A percentile compares a stretch with the other conserved stretches of the same genome.
phyloP scores from a whole-genome alignment of 495 filamentous ascomycete genomes.

The Hapsidospora chrysogenum region DNA sequence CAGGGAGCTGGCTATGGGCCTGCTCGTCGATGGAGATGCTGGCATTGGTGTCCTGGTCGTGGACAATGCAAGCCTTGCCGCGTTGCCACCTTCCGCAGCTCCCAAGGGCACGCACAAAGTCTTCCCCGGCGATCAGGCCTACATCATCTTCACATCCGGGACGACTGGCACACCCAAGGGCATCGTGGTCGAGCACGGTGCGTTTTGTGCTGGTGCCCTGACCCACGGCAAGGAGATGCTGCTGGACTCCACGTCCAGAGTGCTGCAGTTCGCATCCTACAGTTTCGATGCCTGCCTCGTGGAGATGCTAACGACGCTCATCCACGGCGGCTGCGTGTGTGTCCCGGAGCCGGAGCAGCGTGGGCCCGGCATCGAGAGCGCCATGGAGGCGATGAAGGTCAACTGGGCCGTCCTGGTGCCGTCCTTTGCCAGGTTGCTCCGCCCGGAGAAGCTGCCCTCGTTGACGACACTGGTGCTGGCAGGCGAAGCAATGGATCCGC shows the following conservation, averaged over 20 bases:
- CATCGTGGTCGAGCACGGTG: conserved; percentile 9
- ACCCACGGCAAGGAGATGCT: conserved; percentile 4
- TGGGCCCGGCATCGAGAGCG: conserved; percentile 7
- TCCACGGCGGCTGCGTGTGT: conserved; percentile 39
- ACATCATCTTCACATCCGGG: conserved; percentile 14
- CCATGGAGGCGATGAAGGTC: conserved; percentile 9
- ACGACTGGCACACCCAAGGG: conserved; percentile 13
- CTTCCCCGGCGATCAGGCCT: too few relatives aligned
- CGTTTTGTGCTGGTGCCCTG: conserved; percentile 8
- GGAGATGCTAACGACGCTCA: conserved; percentile 37
- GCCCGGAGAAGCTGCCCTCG: conserved; percentile 1
- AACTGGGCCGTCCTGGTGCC: not conserved
- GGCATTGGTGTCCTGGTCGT: too few relatives aligned
- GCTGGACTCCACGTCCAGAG: conserved; percentile 21
- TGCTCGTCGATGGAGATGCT: too few relatives aligned
- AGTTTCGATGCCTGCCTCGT: conserved; percentile 37
- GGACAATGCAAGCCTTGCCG: too few relatives aligned
- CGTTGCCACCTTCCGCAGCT: too few relatives aligned
- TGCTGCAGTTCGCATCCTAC: conserved; percentile 38
- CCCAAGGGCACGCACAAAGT: too few relatives aligned
- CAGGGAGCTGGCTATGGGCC: too few relatives aligned
- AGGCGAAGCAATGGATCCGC: not conserved
- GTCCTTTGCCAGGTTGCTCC: not conserved
- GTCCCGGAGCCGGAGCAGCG: conserved; percentile 35
- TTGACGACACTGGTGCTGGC: not conserved